phyloP scores from a whole-genome alignment of 768 basidiomycete genomes.

The Artomyces pyxidatus region DNA sequence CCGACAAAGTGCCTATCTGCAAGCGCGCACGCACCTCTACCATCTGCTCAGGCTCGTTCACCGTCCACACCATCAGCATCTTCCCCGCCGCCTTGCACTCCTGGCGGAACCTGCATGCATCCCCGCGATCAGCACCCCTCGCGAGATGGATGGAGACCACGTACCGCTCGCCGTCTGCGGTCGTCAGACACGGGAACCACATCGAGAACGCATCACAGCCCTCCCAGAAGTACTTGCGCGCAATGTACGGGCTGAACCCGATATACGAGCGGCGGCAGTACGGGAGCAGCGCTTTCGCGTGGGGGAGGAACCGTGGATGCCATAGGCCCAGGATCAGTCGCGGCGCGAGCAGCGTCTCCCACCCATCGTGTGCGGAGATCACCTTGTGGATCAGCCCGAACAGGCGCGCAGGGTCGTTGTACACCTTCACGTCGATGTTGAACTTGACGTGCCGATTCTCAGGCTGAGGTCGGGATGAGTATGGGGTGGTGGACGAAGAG shows the following conservation, averaged over 20 bases:
- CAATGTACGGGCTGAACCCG: conserved; percentile 60
- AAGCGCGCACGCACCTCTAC: conserved; percentile 55
- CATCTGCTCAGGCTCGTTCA: conserved; percentile 84
- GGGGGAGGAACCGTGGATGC: conserved; percentile 84
- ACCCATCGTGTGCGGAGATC: conserved; percentile 56
- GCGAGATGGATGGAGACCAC: conserved; percentile 5
- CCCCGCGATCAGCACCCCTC: not conserved
- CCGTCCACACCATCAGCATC: conserved; percentile 92
- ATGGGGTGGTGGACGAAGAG: not conserved
- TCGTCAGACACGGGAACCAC: conserved; percentile 62
- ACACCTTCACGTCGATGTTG: conserved; percentile 90
- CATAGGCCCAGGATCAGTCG: conserved; percentile 77
- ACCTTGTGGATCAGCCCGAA: conserved; percentile 70
- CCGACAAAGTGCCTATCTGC: conserved; percentile 1
- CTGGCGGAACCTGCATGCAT: conserved; percentile 52
- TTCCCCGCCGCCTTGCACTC: conserved; percentile 79
- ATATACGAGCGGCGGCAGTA: conserved; percentile 85
- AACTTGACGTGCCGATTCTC: conserved; percentile 71
- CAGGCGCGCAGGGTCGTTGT: conserved; percentile 83
- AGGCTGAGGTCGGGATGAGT: conserved; percentile 32
- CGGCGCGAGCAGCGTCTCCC: conserved; percentile 71
- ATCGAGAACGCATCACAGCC: conserved; percentile 84
- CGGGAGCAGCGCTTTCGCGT: conserved; percentile 68
- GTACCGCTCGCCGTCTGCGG: conserved; percentile 65
- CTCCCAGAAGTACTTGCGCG: conserved; percentile 85